Evolutionary conservation across 192 early-diverging fungal species (phyloP), one percentile per base, ranked within the genome.

Genomic region (Anaeromyces robustus): DNA sequence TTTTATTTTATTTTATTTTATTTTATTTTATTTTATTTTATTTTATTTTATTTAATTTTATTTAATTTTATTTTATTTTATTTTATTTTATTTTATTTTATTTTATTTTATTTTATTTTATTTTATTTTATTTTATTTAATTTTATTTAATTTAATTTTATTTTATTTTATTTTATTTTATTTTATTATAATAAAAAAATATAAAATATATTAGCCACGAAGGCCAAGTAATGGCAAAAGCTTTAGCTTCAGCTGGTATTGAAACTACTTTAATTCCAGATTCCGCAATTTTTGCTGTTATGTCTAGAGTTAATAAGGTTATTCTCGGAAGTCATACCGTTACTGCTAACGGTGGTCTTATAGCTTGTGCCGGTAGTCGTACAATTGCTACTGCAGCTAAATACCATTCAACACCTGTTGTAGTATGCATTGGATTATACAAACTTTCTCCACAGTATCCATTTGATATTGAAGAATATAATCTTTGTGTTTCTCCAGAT

Each of bases 261-360:
- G 95, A 96, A 77, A 95, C 95, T 1, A 95, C 94, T 0, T 90
- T 97, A 14, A 94, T 99, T 30, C 88, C 94, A 0, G 97, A 99
- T 83, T 92, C 95, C 26, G 95, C 97, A 0, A 92, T 96, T 28
- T 97, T 96, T 91, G 96, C 96, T 16, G 93, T 97, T 79, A 99
- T 99, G 97, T 93, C 96, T 41, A 91, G 97, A 77, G 96, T 97
- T 29, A 97, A 97, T 90, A 99, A 97, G 86, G 96, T 99, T 30
- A 93, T 98, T 81, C 85, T 97, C 32, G 95, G 95, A 30, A 93
- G 95, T 1, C 94, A 96, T 80, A 95, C 95, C 9, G 78, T 98
- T 30, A 90, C 95, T 37, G 96, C 94, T 37, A 97, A 99, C 85
- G 97, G 97, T 80, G 96, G 95, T 1, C 83, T 97, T 68, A 92